Base-by-base conservation (phyloP, 2,329 filamentous ascomycete species). In the Xylariales sp. region DNA sequence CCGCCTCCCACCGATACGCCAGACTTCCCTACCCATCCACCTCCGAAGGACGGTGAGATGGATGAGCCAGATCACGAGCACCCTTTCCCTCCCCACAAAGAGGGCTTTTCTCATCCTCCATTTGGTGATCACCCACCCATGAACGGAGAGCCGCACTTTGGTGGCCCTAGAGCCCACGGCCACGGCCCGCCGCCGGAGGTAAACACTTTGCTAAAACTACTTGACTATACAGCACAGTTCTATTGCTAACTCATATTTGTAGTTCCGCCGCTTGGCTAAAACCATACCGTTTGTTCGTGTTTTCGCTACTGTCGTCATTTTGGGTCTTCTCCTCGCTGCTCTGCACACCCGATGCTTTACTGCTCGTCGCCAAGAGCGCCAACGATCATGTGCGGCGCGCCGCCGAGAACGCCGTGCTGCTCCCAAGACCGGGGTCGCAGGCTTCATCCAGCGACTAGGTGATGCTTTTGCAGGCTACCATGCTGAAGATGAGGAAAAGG, bases 401-500 rank as follows among this genome's bases (percentile, higher is more conserved):
- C 24, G 35, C 24, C 23, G 23, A 17, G 6, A 27, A 14, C 23
- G 27, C 24, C 45, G 41, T n/a, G 47, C 44, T 29, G 38, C 43
- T n/a, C 37, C 45, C 19, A 39, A 40, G 2, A 29, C 49, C 16
- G 55, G 57, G 21, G 52, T 62, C 42, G 38, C 50, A 4, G 49
- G 55, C 20, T 39, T 68, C 15, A 44, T 65, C 27, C 44, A 50
- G 29, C 54, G 58, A 39, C 44, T 56, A 2, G 48, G 38, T 10
- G 44, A 49, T n/a, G 31, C 40, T 17, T 27, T 53, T 19, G 33
- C 42, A 13, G 40, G 40, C 29, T 43, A 54, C 32, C 38, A 48
- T 14, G 27, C 44, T 32, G 49, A 52, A 15, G 55, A 56, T 15
- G 57, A 61, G 39, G 65, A 67, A 47, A 66, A 67, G 51, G 54